Percentiles rank a stretch among this genome's conserved stretches.
Conservation (phyloP, 202 grass and related monocot genomes). For the Digitaria exilis region DNA sequence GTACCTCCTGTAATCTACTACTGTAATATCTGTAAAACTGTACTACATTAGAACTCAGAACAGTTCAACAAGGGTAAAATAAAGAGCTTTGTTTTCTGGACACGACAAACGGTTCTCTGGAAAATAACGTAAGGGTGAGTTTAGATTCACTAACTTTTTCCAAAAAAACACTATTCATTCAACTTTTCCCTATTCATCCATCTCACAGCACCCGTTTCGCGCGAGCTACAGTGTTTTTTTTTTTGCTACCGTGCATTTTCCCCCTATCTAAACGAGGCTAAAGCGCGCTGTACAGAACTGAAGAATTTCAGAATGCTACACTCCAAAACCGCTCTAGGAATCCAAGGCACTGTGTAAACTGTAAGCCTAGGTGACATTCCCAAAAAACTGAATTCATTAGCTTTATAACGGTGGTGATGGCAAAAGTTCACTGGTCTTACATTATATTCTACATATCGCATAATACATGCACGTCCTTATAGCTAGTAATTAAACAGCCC, state of each 20-base stretch:
- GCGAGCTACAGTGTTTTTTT: too few species aligned
- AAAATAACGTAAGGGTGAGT: background rate
- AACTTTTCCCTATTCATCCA: too few species aligned
- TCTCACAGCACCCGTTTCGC: too few species aligned
- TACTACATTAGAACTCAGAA: background rate
- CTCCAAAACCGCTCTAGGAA: background rate
- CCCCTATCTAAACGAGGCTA: too few species aligned
- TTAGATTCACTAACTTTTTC: too few species aligned
- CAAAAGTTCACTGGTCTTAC: constrained; percentile 47
- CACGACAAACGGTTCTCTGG: background rate
- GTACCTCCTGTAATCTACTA: background rate
- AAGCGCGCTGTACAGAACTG: too few species aligned
- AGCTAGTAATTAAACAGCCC: constrained; percentile 36
- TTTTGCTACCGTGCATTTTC: too few species aligned
- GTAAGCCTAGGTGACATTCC: background rate
- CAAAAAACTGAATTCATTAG: constrained; percentile 50
- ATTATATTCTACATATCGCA: constrained; percentile 58
- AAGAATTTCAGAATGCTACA: background rate
- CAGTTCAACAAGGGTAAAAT: background rate
- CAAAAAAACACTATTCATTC: too few species aligned
- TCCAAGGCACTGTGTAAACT: background rate
- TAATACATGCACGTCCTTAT: constrained; percentile 52
- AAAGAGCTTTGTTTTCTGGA: background rate
- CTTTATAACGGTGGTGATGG: constrained; percentile 50
- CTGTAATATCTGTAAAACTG: background rate